Percentiles rank a stretch among this genome's conserved stretches.
phyloP scores from a whole-genome alignment of 2,329 filamentous ascomycete species.

The Nannizzia gypsea region DNA sequence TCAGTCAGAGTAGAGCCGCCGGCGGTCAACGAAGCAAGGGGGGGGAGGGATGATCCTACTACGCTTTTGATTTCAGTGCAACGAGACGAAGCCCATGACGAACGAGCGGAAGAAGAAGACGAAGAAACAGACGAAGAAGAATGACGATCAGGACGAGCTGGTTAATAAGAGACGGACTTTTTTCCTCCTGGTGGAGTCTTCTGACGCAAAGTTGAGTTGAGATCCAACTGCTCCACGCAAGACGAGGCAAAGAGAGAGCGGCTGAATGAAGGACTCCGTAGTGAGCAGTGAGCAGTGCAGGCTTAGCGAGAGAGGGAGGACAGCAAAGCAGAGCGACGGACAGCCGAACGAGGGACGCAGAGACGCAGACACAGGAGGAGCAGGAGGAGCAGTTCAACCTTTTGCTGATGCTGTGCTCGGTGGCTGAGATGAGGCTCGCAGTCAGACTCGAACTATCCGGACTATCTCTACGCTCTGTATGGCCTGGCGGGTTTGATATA shows the following conservation, averaged over 20 bases:
- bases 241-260: no score
- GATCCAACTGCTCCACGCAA: not conserved
- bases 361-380: not conserved
- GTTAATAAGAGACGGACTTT: not conserved
- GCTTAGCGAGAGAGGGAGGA: no score
- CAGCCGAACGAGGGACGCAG: not conserved
- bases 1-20: not conserved
- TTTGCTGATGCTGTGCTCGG: not conserved
- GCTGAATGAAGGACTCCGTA: no score
- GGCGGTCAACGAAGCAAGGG: not conserved
- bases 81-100: not conserved
- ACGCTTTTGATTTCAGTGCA: not conserved
- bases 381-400: no score
- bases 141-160: no score
- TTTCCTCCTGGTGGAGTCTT: not conserved
- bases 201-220: not conserved
- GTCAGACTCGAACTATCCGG: no score
- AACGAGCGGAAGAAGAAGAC: not conserved
- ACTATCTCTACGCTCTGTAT: no score
- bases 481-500: no score
- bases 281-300: no score
- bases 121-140: not conserved
- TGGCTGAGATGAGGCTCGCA: not conserved
- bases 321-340: not conserved
- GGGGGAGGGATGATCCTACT: not conserved